Conservation (phyloP, 2,329 filamentous ascomycete genomes). For the Diplocarpon rosae region DNA sequence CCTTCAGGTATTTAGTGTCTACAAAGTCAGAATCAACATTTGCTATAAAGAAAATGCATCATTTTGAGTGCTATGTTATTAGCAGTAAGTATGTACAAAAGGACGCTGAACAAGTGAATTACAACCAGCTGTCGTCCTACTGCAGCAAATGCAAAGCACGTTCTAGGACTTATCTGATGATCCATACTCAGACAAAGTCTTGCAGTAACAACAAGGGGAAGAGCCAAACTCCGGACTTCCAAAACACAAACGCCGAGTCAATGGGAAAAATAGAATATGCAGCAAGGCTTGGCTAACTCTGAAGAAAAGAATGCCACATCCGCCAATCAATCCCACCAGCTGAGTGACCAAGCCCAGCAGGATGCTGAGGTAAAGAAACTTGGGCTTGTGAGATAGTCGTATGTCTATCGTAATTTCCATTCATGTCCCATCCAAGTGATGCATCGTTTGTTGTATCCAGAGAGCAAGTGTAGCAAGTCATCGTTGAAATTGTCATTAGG, state of each 20-base stretch:
- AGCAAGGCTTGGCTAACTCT: slow-evolving; percentile 12
- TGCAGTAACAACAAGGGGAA: slow-evolving; percentile 13
- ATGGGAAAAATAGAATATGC: slow-evolving; percentile 20
- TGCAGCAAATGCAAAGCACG: slow-evolving; percentile 7
- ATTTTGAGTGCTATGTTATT: slow-evolving; percentile 10
- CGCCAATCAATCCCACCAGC: slow-evolving; percentile 12
- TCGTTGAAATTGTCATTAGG: slow-evolving; percentile 15
- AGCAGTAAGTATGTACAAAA: slow-evolving; percentile 18
- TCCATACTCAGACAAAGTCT: slow-evolving; percentile 15
- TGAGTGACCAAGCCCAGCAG: slow-evolving; percentile 14
- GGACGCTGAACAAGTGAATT: slow-evolving; percentile 5
- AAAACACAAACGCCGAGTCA: slow-evolving; percentile 18
- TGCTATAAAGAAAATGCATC: too few relatives aligned
- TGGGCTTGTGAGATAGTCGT: slow-evolving; percentile 16
- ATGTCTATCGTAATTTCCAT: slow-evolving; percentile 24
- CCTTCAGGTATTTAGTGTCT: too few relatives aligned
- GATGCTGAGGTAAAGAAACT: slow-evolving; percentile 13
- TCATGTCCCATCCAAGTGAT: slow-evolving; percentile 29
- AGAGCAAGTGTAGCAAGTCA: slow-evolving; percentile 21
- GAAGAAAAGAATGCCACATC: slow-evolving; percentile 12
- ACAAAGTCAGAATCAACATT: too few relatives aligned
- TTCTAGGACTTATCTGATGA: slow-evolving; percentile 7
- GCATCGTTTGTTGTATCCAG: slow-evolving; percentile 24
- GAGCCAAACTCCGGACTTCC: slow-evolving; percentile 22
- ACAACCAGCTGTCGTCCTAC: slow-evolving; percentile 4